Percentiles rank a stretch among this genome's conserved stretches.
These are phyloP conservation scores for Eutrema salsugineum DNA, from an alignment of 441 rosid genomes.

Conservation along the genomic window DNA sequence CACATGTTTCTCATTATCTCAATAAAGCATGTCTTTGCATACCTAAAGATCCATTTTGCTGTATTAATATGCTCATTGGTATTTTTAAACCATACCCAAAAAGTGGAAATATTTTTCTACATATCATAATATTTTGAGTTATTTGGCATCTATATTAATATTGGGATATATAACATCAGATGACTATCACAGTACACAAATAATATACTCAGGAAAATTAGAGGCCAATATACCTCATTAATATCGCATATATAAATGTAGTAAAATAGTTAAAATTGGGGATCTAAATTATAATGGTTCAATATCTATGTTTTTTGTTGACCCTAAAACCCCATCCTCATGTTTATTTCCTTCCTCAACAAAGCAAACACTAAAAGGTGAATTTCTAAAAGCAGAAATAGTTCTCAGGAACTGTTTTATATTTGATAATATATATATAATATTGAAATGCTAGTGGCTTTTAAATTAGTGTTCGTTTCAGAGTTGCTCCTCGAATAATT, in stretches of 20 bases:
- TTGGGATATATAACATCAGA: not conserved
- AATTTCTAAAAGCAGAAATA: conserved; percentile 29
- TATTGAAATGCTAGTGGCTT: conserved; percentile 11
- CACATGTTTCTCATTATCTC: conserved; percentile 17
- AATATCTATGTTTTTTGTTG: conserved; percentile 12
- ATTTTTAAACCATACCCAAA: not conserved
- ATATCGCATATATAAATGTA: not conserved
- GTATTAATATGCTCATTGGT: not conserved
- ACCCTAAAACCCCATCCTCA: conserved; percentile 32
- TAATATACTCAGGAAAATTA: not conserved
- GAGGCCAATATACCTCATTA: not conserved
- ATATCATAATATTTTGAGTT: not conserved
- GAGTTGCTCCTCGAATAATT: not conserved
- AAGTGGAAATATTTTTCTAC: not conserved
- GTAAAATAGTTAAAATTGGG: not conserved
- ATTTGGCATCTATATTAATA: not conserved
- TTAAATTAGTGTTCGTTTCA: conserved; percentile 13
- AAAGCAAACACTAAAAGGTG: conserved; percentile 18
- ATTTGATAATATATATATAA: not conserved
- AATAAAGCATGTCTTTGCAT: not conserved
- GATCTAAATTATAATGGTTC: conserved; percentile 5
- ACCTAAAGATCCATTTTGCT: conserved; percentile 12
- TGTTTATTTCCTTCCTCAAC: conserved; percentile 31
- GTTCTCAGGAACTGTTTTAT: not conserved
- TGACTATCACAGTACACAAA: not conserved